Base-by-base conservation (phyloP, 352 stramenopile genomes). In the Aphanomyces stellatus region DNA sequence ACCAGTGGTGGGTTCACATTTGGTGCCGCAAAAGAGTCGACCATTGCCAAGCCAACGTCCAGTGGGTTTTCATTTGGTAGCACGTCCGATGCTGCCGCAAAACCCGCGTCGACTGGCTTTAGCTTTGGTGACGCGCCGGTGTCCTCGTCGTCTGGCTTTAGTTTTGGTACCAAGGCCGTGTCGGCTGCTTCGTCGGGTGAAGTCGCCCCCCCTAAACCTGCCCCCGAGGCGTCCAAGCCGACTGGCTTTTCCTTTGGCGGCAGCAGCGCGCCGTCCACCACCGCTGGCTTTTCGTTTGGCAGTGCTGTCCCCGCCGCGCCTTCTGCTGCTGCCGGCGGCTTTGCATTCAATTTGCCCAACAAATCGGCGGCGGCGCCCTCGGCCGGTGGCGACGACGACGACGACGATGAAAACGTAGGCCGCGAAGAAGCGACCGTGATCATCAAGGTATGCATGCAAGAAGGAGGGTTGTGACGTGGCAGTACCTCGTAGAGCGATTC, bases 391-490 rank as follows among this genome's bases (percentile, higher is more conserved):
- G 70, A 55, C 3, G 71, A 73, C 1, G 81, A 90, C 24, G 82
- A 91, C 51, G 81, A 91, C 25, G 83, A 94, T 8, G 86, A 93
- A 62, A 90, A 79, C 46, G 72, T 95, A 56, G 86, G 86, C 53
- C 86, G 80, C 3, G 86, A 95, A 70, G 84, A 89, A 68, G 82
- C 84, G 30, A 95, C 86, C 10, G 82, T 95, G 10, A 91, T 95
- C 60, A 72, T 95, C 56, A 95, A 95, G 80, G 86, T 93, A 74
- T 28, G 53, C 37, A n/a, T 46, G 37, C 63, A 19, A 46, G n/a
- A 46, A n/a, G 37, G 11, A 19, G 1, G 11, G 53, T 34, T 67
- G 4, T 48, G 15, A 15, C 22, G 19, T 62, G 30, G 7, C 33
- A 37, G 35, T 46, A 15, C 27, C 35, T 34, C n/a, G 19, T 57